Evolutionary conservation across 805 yeast species (phyloP).

Genomic region (Yarrowia sp.): DNA sequence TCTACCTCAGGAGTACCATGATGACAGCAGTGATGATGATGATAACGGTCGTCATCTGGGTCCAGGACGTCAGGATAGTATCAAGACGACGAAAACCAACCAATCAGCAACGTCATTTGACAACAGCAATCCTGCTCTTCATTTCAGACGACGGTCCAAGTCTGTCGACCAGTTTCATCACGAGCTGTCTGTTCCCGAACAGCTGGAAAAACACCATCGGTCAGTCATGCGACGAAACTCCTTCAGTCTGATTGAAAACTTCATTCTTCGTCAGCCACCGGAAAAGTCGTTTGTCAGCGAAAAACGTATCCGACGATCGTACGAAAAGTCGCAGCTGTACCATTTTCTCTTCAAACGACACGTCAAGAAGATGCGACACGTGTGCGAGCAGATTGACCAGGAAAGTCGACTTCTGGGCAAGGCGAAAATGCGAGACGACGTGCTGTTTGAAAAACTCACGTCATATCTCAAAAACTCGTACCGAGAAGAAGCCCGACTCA

Average conservation of each 20-base stretch:
- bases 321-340: constrained; percentile 26
- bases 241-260: constrained; percentile 13
- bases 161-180: constrained; percentile 23
- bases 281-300: constrained; percentile 17
- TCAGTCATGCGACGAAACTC: constrained; percentile 13
- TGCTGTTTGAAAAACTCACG: constrained; percentile 6
- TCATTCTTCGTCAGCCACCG: constrained; percentile 14
- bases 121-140: constrained; percentile 1
- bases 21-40: constrained; percentile 3
- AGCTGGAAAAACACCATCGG: constrained; percentile 12
- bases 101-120: neutral
- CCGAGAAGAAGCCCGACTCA: constrained; percentile 13
- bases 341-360: constrained; percentile 20
- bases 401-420: neutral
- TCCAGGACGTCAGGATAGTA: constrained; percentile 3
- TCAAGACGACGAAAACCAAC: constrained; percentile 1
- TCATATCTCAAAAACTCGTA: constrained; percentile 25
- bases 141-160: constrained; percentile 11
- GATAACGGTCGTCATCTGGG: neutral
- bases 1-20: constrained; percentile 1
- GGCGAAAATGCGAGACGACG: constrained; percentile 15
- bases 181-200: constrained; percentile 21
- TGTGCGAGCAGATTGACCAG: constrained; percentile 17
- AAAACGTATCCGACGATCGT: constrained; percentile 15
- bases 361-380: neutral